These are phyloP conservation scores for Pseudocercospora crystallina DNA, from an alignment of 2,329 filamentous ascomycete species.

Conservation along the genomic window DNA sequence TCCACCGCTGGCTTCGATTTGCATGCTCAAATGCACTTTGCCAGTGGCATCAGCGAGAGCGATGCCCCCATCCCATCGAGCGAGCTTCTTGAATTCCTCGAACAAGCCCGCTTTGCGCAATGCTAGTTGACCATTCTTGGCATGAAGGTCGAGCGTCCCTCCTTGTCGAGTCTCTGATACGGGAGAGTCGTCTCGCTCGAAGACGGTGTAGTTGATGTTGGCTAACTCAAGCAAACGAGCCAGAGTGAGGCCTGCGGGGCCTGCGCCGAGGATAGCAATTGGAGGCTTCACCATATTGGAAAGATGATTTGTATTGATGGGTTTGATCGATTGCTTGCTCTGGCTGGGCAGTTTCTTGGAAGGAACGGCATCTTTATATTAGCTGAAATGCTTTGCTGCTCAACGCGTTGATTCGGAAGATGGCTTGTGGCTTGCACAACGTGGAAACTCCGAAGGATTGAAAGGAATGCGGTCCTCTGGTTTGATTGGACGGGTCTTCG, in stretches of 20 bases:
- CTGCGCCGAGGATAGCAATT: constrained; percentile 37
- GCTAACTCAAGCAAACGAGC: constrained; percentile 28
- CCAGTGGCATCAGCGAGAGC: constrained; percentile 16
- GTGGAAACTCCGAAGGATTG: no score
- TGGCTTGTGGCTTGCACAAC: no score
- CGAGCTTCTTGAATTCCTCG: constrained; percentile 29
- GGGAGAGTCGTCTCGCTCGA: constrained; percentile 29
- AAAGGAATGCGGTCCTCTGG: no score
- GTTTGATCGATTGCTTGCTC: no score
- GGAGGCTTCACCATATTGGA: background rate
- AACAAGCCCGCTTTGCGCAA: constrained; percentile 32
- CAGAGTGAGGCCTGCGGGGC: constrained; percentile 33
- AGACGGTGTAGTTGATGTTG: constrained; percentile 29
- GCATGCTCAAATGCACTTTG: constrained; percentile 21
- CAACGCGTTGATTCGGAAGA: no score
- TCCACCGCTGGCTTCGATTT: constrained; percentile 29
- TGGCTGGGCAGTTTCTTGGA: no score
- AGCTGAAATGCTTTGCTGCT: no score
- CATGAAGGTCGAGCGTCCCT: constrained; percentile 36
- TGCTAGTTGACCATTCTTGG: constrained; percentile 30
- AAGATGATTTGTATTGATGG: no score
- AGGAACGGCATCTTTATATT: no score
- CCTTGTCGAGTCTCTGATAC: constrained; percentile 16
- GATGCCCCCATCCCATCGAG: constrained; percentile 28
- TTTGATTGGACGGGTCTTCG: no score